phyloP scores from a whole-genome alignment of 2,329 filamentous ascomycete genomes.

The Dactylellina parvicollis region DNA sequence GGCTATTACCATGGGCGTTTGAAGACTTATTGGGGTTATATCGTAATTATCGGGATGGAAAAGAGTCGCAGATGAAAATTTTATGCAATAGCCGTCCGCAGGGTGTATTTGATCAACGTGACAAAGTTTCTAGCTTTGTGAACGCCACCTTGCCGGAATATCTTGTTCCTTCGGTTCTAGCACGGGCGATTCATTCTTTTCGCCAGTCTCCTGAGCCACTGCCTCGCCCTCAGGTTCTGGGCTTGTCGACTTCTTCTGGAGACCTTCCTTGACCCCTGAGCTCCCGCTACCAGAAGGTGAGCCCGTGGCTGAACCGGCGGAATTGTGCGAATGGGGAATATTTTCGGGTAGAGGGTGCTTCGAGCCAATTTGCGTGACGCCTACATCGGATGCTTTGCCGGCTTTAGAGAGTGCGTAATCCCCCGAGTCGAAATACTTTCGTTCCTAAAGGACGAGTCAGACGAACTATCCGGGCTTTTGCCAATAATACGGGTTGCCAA shows the following conservation, averaged over 20 bases:
- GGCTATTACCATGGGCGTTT: too few relatives aligned
- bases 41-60: too few relatives aligned
- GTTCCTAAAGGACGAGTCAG: constrained; percentile 69
- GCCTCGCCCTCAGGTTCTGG: constrained; percentile 56
- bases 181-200: constrained; percentile 51
- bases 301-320: constrained; percentile 32
- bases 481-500: constrained; percentile 10
- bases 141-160: constrained; percentile 39
- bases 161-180: constrained; percentile 51
- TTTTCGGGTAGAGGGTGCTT: constrained; percentile 95
- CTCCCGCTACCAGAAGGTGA: constrained; percentile 52
- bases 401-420: constrained; percentile 97
- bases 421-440: constrained; percentile 97
- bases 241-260: constrained; percentile 48
- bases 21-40: too few relatives aligned
- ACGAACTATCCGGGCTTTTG: neutral
- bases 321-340: constrained; percentile 73
- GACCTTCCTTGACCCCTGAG: constrained; percentile 55
- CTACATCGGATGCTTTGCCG: constrained; percentile 92
- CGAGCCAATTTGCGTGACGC: constrained; percentile 90
- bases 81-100: neutral
- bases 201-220: constrained; percentile 54
- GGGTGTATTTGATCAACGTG: neutral
- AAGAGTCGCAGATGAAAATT: too few relatives aligned
- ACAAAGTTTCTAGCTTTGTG: constrained; percentile 42